Conservation (phyloP, 257 asterid species). For the Ilex asprella region DNA sequence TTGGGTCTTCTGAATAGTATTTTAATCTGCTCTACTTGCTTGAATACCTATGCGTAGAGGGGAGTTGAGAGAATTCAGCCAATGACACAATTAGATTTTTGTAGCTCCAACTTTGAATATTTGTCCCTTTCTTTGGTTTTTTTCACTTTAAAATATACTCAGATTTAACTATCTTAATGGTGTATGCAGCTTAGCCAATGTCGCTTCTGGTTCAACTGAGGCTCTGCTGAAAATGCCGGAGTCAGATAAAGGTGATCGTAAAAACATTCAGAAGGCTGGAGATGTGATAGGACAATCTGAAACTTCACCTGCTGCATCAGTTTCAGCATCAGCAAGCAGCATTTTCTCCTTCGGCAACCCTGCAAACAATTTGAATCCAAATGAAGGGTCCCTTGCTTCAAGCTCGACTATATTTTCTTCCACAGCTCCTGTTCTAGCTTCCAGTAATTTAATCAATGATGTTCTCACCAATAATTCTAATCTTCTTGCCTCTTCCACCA, state of each 20-base stretch:
- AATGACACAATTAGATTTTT: too few relatives aligned
- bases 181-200: conserved; percentile 37
- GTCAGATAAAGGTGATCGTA: conserved; percentile 21
- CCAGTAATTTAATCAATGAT: conserved; percentile 23
- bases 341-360: conserved; percentile 6
- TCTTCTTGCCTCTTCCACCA: conserved; percentile 28
- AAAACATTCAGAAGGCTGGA: conserved; percentile 23
- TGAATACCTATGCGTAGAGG: too few relatives aligned
- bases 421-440: conserved; percentile 13
- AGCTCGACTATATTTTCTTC: conserved; percentile 22
- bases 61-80: too few relatives aligned
- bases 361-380: conserved; percentile 10
- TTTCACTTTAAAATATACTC: not conserved
- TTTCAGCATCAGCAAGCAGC: conserved; percentile 6
- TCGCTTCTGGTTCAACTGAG: conserved; percentile 21
- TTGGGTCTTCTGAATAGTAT: too few relatives aligned
- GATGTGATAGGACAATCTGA: conserved; percentile 36
- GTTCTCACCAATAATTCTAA: conserved; percentile 17
- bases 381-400: conserved; percentile 26
- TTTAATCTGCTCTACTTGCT: too few relatives aligned
- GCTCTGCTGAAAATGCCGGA: conserved; percentile 17
- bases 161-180: conserved; percentile 4
- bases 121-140: too few relatives aligned
- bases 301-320: conserved; percentile 19
- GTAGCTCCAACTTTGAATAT: too few relatives aligned